Evolutionary conservation across 345 rosid species (phyloP).

Genomic region (Limnanthes douglasii): DNA sequence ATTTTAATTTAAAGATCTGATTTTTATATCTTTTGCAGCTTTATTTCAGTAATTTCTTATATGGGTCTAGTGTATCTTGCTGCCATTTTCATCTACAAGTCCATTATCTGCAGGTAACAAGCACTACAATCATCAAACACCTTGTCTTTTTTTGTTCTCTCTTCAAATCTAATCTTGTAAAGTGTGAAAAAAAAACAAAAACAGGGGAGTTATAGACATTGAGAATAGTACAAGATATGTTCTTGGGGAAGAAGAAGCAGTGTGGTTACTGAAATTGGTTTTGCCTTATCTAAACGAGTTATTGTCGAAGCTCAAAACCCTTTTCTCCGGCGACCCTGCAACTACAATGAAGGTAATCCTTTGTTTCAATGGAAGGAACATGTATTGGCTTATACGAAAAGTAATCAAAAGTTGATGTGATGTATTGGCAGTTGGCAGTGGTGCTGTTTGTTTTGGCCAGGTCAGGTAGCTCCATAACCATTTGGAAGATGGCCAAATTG

Average conservation of each 20-base stretch:
- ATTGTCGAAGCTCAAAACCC: slow-evolving; percentile 47
- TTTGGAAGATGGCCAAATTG: slow-evolving; percentile 79
- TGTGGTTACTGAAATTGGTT: slow-evolving; percentile 43
- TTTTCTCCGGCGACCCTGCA: slow-evolving; percentile 82
- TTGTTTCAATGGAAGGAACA: no score
- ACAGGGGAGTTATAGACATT: slow-evolving; percentile 32
- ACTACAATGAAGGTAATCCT: slow-evolving; percentile 78
- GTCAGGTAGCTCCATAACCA: slow-evolving; percentile 71
- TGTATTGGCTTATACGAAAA: background rate
- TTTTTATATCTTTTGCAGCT: slow-evolving; percentile 27
- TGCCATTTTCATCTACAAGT: slow-evolving; percentile 47
- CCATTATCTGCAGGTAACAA: slow-evolving; percentile 48
- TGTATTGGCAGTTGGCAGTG: slow-evolving; percentile 70
- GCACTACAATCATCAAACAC: background rate
- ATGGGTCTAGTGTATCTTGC: slow-evolving; percentile 68
- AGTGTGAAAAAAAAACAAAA: slow-evolving; percentile 5
- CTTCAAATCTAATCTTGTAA: background rate
- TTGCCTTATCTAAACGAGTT: slow-evolving; percentile 79
- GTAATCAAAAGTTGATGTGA: slow-evolving; percentile 8
- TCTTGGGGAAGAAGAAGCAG: slow-evolving; percentile 67
- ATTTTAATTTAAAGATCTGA: background rate
- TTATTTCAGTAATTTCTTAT: slow-evolving; percentile 65
- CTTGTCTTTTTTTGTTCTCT: no score
- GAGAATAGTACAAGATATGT: slow-evolving; percentile 30
- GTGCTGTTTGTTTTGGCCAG: slow-evolving; percentile 68